Percentiles rank a stretch among this genome's conserved stretches.
These are phyloP conservation scores for Citrus hindsii DNA, from an alignment of 345 rosid species.

Conservation along the genomic window DNA sequence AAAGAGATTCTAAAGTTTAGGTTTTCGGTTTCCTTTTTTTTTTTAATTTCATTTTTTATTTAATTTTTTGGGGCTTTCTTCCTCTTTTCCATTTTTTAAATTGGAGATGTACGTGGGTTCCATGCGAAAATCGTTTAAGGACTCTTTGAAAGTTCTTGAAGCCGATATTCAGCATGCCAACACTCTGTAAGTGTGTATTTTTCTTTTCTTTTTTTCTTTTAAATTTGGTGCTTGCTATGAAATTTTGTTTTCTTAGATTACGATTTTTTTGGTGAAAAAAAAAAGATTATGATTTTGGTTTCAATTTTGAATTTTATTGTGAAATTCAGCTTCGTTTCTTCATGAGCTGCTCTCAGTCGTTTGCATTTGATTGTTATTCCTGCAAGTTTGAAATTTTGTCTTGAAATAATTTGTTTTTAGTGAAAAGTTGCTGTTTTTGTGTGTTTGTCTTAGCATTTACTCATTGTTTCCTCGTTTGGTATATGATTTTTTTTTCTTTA, in stretches of 20 bases:
- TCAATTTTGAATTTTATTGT: background rate
- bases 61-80: background rate
- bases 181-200: constrained; percentile 44
- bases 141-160: constrained; percentile 54
- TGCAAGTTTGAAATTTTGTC: background rate
- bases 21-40: constrained; percentile 1
- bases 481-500: background rate
- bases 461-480: background rate
- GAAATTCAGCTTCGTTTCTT: background rate
- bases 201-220: background rate
- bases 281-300: background rate
- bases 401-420: background rate
- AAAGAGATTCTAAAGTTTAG: constrained; percentile 2
- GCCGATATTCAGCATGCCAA: constrained; percentile 76
- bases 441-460: background rate
- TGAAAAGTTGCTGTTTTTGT: background rate
- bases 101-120: constrained; percentile 43
- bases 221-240: background rate
- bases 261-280: no score
- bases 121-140: constrained; percentile 55
- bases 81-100: background rate
- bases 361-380: background rate
- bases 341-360: background rate
- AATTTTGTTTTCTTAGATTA: background rate
- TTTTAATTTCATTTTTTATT: background rate